phyloP scores from a whole-genome alignment of 2,329 filamentous ascomycete species.

The Boeremia exigua region DNA sequence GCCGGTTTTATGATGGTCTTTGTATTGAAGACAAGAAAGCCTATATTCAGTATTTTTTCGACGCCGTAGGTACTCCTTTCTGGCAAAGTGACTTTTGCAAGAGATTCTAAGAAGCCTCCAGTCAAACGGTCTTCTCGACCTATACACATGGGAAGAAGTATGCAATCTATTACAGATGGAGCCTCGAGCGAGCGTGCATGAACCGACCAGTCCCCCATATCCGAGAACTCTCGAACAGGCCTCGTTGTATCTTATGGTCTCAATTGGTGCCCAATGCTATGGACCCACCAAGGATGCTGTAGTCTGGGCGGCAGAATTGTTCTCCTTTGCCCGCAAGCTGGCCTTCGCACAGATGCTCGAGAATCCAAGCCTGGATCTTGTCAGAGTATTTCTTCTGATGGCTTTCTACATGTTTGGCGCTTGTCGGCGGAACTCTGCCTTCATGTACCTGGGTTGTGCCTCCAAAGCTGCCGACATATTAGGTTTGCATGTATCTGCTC shows the following conservation, averaged over 20 bases:
- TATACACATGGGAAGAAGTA: conserved; percentile 13
- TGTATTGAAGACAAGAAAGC: conserved; percentile 41
- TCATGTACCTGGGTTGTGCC: conserved; percentile 68
- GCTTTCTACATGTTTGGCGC: conserved; percentile 66
- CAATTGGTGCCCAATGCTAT: conserved; percentile 60
- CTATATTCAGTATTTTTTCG: conserved; percentile 43
- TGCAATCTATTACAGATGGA: background rate
- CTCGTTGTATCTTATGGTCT: conserved; percentile 54
- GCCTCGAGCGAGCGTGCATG: background rate
- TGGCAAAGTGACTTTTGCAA: conserved; percentile 15
- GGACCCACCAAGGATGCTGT: conserved; percentile 21
- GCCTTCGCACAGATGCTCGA: conserved; percentile 61
- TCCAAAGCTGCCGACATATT: conserved; percentile 63
- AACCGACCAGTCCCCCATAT: conserved; percentile 5
- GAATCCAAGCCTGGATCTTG: conserved; percentile 61
- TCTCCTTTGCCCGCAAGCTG: conserved; percentile 56
- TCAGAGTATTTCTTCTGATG: conserved; percentile 62
- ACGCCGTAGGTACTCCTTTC: conserved; percentile 36
- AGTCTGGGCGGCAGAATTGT: conserved; percentile 48
- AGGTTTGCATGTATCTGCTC: conserved; percentile 46
- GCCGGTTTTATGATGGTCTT: conserved; percentile 34
- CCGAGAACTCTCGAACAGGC: conserved; percentile 31
- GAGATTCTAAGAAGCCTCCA: background rate
- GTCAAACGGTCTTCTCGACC: conserved; percentile 12
- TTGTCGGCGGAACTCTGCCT: conserved; percentile 65